A percentile compares a stretch with the other conserved stretches of the same genome.
Conservation (phyloP, 306 rosid genomes). For the Quercus mongolica region DNA sequence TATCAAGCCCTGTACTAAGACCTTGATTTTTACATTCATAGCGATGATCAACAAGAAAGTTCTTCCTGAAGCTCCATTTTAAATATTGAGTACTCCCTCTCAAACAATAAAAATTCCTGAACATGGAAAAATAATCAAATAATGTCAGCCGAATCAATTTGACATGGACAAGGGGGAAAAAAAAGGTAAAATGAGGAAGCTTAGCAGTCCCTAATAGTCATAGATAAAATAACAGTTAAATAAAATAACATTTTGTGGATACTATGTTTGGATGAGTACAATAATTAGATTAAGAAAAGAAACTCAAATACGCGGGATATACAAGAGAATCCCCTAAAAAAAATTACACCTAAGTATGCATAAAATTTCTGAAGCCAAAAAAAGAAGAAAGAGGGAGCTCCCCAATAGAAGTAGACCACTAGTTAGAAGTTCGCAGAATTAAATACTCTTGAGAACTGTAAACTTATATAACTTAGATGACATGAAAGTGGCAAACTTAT, state of each 20-base stretch:
- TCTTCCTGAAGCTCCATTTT: constrained; percentile 60
- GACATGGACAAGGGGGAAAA: background rate
- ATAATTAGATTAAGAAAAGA: background rate
- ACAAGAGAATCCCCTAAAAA: background rate
- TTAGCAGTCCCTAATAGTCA: background rate
- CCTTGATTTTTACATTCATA: background rate
- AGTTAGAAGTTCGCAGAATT: background rate
- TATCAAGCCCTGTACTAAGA: background rate
- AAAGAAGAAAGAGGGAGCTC: too few relatives aligned
- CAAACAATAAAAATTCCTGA: constrained; percentile 73
- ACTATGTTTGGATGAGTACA: background rate
- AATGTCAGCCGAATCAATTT: constrained; percentile 8
- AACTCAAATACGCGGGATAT: background rate
- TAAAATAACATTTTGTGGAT: background rate
- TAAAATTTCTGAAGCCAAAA: background rate
- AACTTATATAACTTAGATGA: background rate
- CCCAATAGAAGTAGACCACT: background rate
- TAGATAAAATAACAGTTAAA: background rate
- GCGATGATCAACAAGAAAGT: constrained; percentile 16
- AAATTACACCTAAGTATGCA: background rate
- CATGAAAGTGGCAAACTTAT: background rate
- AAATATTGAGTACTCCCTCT: constrained; percentile 74
- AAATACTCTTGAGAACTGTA: background rate
- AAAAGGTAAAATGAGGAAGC: background rate
- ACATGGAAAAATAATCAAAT: constrained; percentile 6